Evolutionary conservation across 495 filamentous ascomycete genomes (phyloP).

Genomic region (Rhizodiscina lignyota): DNA sequence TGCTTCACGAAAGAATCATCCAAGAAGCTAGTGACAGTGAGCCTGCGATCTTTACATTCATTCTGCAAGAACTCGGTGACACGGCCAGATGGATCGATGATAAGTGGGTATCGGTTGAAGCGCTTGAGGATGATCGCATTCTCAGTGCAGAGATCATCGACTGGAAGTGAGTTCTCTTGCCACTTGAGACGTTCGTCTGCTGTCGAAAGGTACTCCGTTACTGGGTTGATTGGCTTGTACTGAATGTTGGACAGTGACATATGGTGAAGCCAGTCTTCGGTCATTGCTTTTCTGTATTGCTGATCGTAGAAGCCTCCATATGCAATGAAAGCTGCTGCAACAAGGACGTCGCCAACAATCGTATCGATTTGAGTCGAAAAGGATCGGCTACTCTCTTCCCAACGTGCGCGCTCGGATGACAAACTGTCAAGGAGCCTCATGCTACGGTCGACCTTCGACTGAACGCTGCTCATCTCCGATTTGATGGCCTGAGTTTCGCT

Average conservation of each 20-base stretch:
- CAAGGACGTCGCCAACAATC: constrained; percentile 84
- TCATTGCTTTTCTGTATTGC: constrained; percentile 91
- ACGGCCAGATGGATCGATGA: constrained; percentile 92
- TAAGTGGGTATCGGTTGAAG: constrained; percentile 95
- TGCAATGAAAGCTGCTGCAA: constrained; percentile 92
- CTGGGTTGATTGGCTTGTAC: constrained; percentile 83
- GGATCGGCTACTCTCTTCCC: constrained; percentile 93
- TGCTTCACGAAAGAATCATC: constrained; percentile 98
- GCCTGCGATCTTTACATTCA: constrained; percentile 78
- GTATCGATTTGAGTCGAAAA: constrained; percentile 97
- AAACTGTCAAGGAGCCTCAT: constrained; percentile 85
- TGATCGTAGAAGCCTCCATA: constrained; percentile 97
- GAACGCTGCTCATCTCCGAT: constrained; percentile 83
- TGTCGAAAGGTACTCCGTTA: constrained; percentile 92
- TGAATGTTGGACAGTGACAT: constrained; percentile 75
- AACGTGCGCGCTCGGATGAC: constrained; percentile 78
- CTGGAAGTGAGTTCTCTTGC: constrained; percentile 88
- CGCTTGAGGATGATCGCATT: constrained; percentile 94
- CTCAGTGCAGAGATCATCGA: constrained; percentile 98
- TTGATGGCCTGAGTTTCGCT: constrained; percentile 97
- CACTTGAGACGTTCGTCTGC: constrained; percentile 88
- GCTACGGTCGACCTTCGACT: constrained; percentile 96
- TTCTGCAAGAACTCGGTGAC: constrained; percentile 89
- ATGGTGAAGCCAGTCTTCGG: constrained; percentile 92
- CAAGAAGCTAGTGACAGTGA: constrained; percentile 95